Base-by-base conservation (phyloP, 345 rosid genomes). In the Pistacia integerrima region DNA sequence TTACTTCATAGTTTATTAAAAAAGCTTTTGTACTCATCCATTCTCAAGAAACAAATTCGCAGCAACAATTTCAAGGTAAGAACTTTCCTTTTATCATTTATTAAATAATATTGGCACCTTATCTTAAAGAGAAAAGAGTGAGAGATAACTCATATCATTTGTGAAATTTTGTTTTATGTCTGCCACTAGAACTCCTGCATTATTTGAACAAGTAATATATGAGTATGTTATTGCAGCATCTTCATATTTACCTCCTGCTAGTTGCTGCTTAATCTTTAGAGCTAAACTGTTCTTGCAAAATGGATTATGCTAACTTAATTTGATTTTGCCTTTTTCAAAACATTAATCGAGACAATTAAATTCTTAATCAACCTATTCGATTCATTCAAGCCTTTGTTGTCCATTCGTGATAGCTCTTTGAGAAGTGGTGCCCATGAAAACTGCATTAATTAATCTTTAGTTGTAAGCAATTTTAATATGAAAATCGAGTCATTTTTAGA, bases 391-490 rank as follows among this genome's bases (percentile, higher is more conserved):
- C 84, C 86, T 4, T 17, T 55, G 61, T 67, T 61, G 52, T 68
- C 75, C 51, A 87, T 74, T 54, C 87, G 77, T 1, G 87, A 87
- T 16, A 79, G 49, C 67, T 85, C 88, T 61, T 80, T 85, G n/a
- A 87, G 84, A 36, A 85, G 80, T 56, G 90, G 88, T 46, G 82
- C 88, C 87, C 85, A 81, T 22, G 90, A 73, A n/a, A 83, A 75
- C 87, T 85, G 67, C 22, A 22, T 22, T n/a, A 68, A 72, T 16
- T 1, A 18, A 7, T 5, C 44, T 4, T 7, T 7, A n/a, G 10
- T 8, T 4, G 62, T 18, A n/a, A n/a, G 28, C 7, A 58, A 57
- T 57, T 8, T 18, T 57, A 17, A 18, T 51, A 2, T 2, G 28
- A 57, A 20, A 57, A 57, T 1, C 18, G 3, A 6, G 5, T 4